Evolutionary conservation across 148 eudicot genomes (phyloP), one percentile per base, ranked within the genome.

Genomic region (Tetragonia tetragonoides): DNA sequence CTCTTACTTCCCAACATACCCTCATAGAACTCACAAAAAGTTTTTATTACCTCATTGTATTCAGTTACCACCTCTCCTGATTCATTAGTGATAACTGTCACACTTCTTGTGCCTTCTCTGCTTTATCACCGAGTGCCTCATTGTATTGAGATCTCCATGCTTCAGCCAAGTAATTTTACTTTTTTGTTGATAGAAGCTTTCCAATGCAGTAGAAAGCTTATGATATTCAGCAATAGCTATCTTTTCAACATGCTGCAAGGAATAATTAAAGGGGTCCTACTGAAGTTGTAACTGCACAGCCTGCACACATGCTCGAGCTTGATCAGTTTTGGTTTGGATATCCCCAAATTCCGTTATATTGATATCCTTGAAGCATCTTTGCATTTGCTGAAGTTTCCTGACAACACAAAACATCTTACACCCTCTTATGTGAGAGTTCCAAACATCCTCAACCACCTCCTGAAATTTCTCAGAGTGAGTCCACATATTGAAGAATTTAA

Each of bases 201-300:
- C 18, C 18, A 12, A 17, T 0, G 44, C 47, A 4, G 3, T 0
- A 0, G 3, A 34, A 9, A 1, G 6, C 6, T 2, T n/a, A 3
- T 41, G 17, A 2, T 11, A 68, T 16, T 44, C 47, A 44, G 44
- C 9, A 4, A 10, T 23, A 39, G 8, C 0, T 10, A 3, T 23
- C 7, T 38, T 4, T 7, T 37, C 17, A 39, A 11, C 49, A 15
- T 11, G 16, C 8, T 39, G 20, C 11, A 12, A 21, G 2, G n/a
- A 3, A 5, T 0, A 9, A 9, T 39, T 2, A 3, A 7, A 3
- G 0, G 51, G 49, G 6, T 38, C 3, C 17, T 12, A 4, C 0
- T 17, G 9, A 1, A 68, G 20, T 4, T 15, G 16, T 0, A 3
- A 4, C 21, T 68, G 49, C 2, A 15, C 21, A 39, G 0, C 7